Evolutionary conservation across 805 yeast genomes (phyloP).

Genomic region (Yarrowia osloensis): DNA sequence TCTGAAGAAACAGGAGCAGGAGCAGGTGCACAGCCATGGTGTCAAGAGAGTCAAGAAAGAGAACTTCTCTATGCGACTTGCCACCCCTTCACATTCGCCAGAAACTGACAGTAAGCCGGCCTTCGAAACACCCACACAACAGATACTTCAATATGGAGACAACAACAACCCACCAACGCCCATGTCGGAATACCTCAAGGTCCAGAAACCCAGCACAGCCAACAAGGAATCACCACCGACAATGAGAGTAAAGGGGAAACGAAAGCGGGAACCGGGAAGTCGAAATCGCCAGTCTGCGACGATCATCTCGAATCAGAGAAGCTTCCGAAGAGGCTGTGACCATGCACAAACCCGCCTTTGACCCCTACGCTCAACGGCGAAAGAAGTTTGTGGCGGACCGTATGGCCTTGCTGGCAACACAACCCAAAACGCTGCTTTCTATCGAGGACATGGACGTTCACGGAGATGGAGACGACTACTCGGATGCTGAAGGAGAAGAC

Average conservation of each 20-base stretch:
- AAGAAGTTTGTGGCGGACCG: constrained; percentile 17
- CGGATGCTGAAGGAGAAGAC: background rate
- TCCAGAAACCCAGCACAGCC: constrained; percentile 8
- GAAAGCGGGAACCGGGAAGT: constrained; percentile 21
- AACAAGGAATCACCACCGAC: background rate
- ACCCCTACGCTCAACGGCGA: constrained; percentile 9
- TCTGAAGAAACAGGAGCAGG: constrained; percentile 30
- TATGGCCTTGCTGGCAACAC: background rate
- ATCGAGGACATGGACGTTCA: constrained; percentile 17
- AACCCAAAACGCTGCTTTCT: constrained; percentile 18
- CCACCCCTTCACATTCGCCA: constrained; percentile 18
- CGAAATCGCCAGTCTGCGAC: constrained; percentile 14
- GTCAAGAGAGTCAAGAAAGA: constrained; percentile 6
- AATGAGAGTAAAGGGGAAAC: constrained; percentile 2
- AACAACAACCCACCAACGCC: constrained; percentile 16
- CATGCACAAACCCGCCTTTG: background rate
- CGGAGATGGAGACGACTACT: background rate
- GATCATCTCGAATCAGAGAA: constrained; percentile 13
- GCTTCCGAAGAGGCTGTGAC: constrained; percentile 11
- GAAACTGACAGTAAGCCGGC: constrained; percentile 1
- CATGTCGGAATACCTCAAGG: constrained; percentile 25
- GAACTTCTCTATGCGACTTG: constrained; percentile 19
- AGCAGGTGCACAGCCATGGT: background rate
- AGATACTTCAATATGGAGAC: constrained; percentile 1
- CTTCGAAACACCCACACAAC: constrained; percentile 10